Conservation (phyloP, 2,329 filamentous ascomycete species). For the Onygena corvina region DNA sequence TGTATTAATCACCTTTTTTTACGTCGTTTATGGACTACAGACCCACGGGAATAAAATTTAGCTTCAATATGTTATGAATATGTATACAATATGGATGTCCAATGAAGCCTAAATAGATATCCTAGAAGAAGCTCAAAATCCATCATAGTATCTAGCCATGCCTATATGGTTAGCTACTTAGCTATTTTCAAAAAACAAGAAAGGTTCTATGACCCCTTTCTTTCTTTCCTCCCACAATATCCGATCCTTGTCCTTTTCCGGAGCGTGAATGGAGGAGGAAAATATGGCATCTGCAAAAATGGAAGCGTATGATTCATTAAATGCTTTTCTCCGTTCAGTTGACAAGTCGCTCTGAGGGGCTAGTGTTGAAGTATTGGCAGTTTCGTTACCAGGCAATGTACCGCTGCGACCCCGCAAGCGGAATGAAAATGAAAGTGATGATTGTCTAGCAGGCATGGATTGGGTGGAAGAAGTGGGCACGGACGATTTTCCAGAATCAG, state of each 20-base stretch:
- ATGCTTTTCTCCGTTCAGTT: slow-evolving; percentile 44
- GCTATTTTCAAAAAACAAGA: slow-evolving; percentile 38
- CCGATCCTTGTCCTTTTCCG: slow-evolving; percentile 45
- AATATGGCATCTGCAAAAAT: slow-evolving; percentile 55
- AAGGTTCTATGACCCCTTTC: slow-evolving; percentile 56
- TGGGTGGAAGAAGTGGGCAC: slow-evolving; percentile 19
- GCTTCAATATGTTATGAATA: not conserved
- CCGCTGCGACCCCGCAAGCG: slow-evolving; percentile 11
- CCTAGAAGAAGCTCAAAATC: not conserved
- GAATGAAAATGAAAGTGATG: slow-evolving; percentile 14
- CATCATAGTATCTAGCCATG: too few relatives aligned
- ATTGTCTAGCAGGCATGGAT: not conserved
- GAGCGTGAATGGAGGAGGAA: slow-evolving; percentile 32
- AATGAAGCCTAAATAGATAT: not conserved
- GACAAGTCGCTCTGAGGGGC: slow-evolving; percentile 37
- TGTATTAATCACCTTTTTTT: not conserved
- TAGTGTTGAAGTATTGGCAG: not conserved
- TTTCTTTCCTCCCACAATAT: slow-evolving; percentile 52
- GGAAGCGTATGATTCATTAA: slow-evolving; percentile 52
- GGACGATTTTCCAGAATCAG: slow-evolving; percentile 21
- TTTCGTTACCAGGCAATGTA: slow-evolving; percentile 8
- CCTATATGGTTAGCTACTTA: too few relatives aligned
- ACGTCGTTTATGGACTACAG: not conserved
- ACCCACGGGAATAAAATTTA: not conserved
- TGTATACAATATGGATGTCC: not conserved